phyloP scores from a whole-genome alignment of 2,329 filamentous ascomycete genomes.

The Aspergillus versicolor region DNA sequence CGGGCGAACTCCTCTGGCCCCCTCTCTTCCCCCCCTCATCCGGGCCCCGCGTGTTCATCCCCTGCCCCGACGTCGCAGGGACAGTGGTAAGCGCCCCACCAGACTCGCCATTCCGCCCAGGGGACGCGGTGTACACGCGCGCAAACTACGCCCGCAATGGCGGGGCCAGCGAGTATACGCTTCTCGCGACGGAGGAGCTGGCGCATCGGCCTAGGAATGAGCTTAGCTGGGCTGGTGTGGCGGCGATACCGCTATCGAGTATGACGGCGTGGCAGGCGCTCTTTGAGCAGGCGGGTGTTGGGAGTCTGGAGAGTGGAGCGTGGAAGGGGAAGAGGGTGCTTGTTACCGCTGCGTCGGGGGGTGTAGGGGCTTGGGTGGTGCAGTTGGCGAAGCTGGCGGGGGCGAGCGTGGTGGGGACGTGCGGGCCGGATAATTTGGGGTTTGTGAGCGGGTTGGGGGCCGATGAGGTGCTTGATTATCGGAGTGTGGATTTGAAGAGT shows the following conservation, averaged over 20 bases:
- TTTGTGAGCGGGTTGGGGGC: conserved; percentile 44
- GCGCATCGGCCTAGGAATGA: conserved; percentile 33
- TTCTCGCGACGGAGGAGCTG: conserved; percentile 37
- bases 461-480: conserved; percentile 44
- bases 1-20: conserved; percentile 47
- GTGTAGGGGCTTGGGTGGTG: conserved; percentile 46
- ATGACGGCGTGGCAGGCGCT: conserved; percentile 47
- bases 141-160: conserved; percentile 37
- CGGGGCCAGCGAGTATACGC: conserved; percentile 38
- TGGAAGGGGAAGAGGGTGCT: conserved; percentile 41
- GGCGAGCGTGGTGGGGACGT: conserved; percentile 41
- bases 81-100: conserved; percentile 36
- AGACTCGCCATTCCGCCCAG: conserved; percentile 37
- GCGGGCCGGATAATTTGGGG: conserved; percentile 38
- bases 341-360: conserved; percentile 47
- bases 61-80: conserved; percentile 46
- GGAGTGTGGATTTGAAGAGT: conserved; percentile 7
- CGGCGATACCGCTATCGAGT: conserved; percentile 41
- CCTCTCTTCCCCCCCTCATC: conserved; percentile 26
- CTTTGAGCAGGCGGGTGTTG: conserved; percentile 37
- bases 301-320: conserved; percentile 8
- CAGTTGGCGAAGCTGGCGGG: conserved; percentile 31
- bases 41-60: conserved; percentile 30
- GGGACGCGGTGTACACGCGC: conserved; percentile 41
- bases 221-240: conserved; percentile 38